Evolutionary conservation across 192 early-diverging fungal species (phyloP).

Genomic region (Phlyctochytrium planicorne): DNA sequence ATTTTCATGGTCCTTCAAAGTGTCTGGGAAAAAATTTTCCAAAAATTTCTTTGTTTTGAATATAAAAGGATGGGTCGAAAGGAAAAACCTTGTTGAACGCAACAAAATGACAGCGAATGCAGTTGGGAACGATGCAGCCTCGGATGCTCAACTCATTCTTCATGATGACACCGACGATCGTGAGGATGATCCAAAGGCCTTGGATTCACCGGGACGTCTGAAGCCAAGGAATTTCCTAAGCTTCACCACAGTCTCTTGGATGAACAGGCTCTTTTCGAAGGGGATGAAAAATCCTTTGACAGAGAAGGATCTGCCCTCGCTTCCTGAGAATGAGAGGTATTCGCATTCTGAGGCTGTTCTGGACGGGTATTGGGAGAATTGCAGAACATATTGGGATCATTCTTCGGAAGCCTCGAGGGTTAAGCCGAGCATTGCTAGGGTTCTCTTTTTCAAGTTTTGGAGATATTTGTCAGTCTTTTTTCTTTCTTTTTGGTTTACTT

Average conservation of each 20-base stretch:
- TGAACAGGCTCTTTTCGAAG: constrained; percentile 14
- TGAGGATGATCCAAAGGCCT: no score
- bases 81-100: no score
- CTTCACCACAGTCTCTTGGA: constrained; percentile 26
- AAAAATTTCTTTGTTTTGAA: no score
- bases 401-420: constrained; percentile 6
- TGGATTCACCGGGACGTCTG: no score
- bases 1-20: no score
- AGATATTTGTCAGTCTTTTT: not conserved
- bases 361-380: constrained; percentile 1
- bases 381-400: constrained; percentile 6
- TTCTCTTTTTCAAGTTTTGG: constrained; percentile 10
- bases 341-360: constrained; percentile 4
- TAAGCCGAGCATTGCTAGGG: constrained; percentile 10
- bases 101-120: no score
- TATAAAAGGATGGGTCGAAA: no score
- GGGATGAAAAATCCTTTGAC: constrained; percentile 17
- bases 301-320: constrained; percentile 8
- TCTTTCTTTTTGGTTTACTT: no score
- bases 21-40: no score
- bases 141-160: no score
- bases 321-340: not conserved
- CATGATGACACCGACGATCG: no score
- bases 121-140: no score
- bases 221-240: constrained; percentile 24